These are phyloP conservation scores for Penicillium bialowiezense DNA, from an alignment of 495 filamentous ascomycete genomes.

Conservation along the genomic window DNA sequence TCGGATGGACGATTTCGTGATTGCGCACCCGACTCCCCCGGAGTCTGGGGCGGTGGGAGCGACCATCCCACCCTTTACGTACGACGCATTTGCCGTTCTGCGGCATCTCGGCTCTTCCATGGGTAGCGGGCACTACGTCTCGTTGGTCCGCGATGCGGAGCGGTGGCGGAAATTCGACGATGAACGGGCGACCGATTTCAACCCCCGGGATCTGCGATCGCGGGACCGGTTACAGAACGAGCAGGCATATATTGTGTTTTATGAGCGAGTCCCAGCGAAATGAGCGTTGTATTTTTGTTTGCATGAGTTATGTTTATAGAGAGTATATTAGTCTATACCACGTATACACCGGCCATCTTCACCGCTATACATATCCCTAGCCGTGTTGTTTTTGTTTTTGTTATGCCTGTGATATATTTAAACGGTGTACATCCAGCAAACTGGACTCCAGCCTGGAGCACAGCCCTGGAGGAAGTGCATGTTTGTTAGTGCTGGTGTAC, in stretches of 20 bases:
- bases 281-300: slow-evolving; percentile 24
- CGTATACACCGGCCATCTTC: no score
- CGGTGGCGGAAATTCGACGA: slow-evolving; percentile 70
- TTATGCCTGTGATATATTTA: no score
- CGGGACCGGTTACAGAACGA: slow-evolving; percentile 55
- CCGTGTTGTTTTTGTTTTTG: no score
- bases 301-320: slow-evolving; percentile 11
- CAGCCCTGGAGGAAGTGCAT: no score
- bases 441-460: no score
- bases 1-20: slow-evolving; percentile 60
- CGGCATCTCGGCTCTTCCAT: slow-evolving; percentile 63
- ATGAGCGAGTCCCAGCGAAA: slow-evolving; percentile 53
- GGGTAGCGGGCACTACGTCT: slow-evolving; percentile 68
- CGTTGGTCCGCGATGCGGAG: slow-evolving; percentile 59
- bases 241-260: slow-evolving; percentile 70
- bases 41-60: slow-evolving; percentile 29
- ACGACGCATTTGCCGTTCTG: slow-evolving; percentile 70
- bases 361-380: no score
- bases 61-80: slow-evolving; percentile 63
- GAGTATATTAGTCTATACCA: slow-evolving; percentile 5
- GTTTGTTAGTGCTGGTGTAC: no score
- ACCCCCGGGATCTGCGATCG: slow-evolving; percentile 47
- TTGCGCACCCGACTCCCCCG: slow-evolving; percentile 30
- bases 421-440: no score
- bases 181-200: slow-evolving; percentile 55